Conservation (phyloP, 176 grass and related monocot genomes). For the Panicum miliaceum region DNA sequence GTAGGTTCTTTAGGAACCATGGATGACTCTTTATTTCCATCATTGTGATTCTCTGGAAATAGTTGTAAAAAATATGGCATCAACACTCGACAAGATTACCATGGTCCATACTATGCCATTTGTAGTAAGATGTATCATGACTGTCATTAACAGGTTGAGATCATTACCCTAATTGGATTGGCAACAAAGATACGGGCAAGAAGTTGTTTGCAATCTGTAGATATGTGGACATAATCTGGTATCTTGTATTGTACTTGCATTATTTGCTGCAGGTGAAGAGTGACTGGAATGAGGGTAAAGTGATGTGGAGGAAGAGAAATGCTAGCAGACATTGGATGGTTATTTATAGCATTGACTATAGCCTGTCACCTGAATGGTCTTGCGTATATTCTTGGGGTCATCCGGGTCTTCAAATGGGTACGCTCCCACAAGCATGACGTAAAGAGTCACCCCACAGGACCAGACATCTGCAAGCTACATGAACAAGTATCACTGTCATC, state of each 20-base stretch:
- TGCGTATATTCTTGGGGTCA: constrained; percentile 96
- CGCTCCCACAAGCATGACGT: constrained; percentile 94
- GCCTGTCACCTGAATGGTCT: constrained; percentile 75
- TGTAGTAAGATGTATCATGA: neutral
- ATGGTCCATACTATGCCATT: constrained; percentile 4
- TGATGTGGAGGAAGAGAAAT: constrained; percentile 5
- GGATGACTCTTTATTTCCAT: constrained; percentile 94
- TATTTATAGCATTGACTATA: neutral
- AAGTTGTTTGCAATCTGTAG: constrained; percentile 78
- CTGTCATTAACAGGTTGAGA: constrained; percentile 1
- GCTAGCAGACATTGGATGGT: neutral
- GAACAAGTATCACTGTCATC: constrained; percentile 36
- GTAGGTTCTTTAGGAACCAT: constrained; percentile 97
- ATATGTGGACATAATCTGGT: constrained; percentile 87
- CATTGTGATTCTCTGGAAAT: constrained; percentile 88
- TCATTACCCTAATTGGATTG: constrained; percentile 71
- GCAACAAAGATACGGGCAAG: constrained; percentile 75
- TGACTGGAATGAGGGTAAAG: constrained; percentile 26
- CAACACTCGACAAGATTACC: neutral
- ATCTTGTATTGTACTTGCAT: constrained; percentile 84
- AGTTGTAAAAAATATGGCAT: constrained; percentile 18
- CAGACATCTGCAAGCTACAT: constrained; percentile 96
- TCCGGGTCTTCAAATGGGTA: constrained; percentile 95
- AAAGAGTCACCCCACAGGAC: constrained; percentile 98
- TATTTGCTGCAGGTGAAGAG: constrained; percentile 69